A percentile compares a stretch with the other conserved stretches of the same genome.
Conservation (phyloP, 345 rosid species). For the Dipteronia sinensis region DNA sequence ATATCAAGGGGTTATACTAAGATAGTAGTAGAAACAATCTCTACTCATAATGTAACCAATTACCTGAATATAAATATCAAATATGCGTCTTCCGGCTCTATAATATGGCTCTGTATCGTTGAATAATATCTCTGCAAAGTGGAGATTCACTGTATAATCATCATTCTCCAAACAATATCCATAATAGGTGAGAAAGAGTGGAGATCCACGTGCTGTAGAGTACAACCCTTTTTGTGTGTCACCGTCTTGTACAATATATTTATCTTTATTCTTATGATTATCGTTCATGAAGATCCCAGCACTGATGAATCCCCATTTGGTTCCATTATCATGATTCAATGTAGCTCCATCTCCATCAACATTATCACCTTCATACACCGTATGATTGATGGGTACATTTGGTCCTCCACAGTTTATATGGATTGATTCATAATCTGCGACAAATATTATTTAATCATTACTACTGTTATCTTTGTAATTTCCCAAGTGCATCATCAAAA, state of each 20-base stretch:
- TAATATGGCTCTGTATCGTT: constrained; percentile 38
- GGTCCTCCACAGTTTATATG: constrained; percentile 55
- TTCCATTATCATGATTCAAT: constrained; percentile 19
- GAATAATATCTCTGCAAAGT: constrained; percentile 55
- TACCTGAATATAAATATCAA: constrained; percentile 60
- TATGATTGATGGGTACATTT: constrained; percentile 17
- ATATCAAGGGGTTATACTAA: no score
- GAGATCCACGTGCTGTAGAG: constrained; percentile 50
- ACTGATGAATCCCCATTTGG: constrained; percentile 56
- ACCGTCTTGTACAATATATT: not conserved
- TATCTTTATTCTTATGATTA: not conserved
- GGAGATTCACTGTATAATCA: constrained; percentile 50
- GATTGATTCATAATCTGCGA: constrained; percentile 36
- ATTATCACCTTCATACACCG: constrained; percentile 41
- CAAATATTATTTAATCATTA: not conserved
- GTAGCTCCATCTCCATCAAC: constrained; percentile 39
- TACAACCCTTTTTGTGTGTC: constrained; percentile 29
- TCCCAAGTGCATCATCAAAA: not conserved
- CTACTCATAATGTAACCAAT: not conserved
- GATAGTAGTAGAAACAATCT: not conserved
- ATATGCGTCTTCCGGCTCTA: constrained; percentile 51
- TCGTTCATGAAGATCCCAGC: constrained; percentile 58
- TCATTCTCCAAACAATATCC: constrained; percentile 54
- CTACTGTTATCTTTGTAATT: not conserved
- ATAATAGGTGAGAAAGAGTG: constrained; percentile 50